phyloP scores from a whole-genome alignment of 352 stramenopile species.

The Phytophthora syringae region DNA sequence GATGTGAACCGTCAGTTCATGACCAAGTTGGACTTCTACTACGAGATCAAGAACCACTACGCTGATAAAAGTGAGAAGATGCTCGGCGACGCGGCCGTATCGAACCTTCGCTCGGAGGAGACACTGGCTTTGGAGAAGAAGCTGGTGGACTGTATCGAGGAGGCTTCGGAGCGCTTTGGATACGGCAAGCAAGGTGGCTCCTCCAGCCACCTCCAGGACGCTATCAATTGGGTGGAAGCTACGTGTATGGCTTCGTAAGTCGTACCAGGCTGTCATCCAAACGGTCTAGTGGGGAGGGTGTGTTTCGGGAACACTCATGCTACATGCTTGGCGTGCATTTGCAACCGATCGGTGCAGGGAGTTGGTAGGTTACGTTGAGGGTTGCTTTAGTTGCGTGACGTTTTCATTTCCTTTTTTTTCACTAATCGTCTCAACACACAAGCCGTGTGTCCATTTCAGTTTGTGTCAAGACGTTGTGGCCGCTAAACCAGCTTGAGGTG shows the following conservation, averaged over 20 bases:
- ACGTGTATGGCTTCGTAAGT: slow-evolving; percentile 32
- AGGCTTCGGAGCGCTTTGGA: slow-evolving; percentile 33
- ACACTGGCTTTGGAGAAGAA: slow-evolving; percentile 25
- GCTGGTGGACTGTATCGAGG: slow-evolving; percentile 41
- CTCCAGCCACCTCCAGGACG: slow-evolving; percentile 29
- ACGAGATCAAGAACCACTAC: slow-evolving; percentile 54
- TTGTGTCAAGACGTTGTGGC: too few species aligned
- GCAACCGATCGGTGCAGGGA: neutral
- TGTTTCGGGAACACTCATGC: neutral
- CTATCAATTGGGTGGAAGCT: slow-evolving; percentile 35
- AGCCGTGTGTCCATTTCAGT: too few species aligned
- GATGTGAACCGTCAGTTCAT: slow-evolving; percentile 41
- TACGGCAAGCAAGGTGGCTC: slow-evolving; percentile 6
- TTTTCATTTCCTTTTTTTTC: too few species aligned
- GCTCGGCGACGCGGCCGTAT: slow-evolving; percentile 28
- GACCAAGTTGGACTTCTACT: slow-evolving; percentile 64
- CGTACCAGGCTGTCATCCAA: neutral
- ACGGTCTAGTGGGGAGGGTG: neutral
- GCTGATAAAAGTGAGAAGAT: slow-evolving; percentile 15
- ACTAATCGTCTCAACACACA: too few species aligned
- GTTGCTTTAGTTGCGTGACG: slow-evolving; percentile 16
- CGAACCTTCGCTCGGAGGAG: slow-evolving; percentile 28
- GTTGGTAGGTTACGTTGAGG: neutral
- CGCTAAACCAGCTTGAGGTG: too few species aligned
- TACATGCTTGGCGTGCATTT: neutral